Evolutionary conservation across 352 stramenopile genomes (phyloP).

Genomic region (Globisporangium yorkense): DNA sequence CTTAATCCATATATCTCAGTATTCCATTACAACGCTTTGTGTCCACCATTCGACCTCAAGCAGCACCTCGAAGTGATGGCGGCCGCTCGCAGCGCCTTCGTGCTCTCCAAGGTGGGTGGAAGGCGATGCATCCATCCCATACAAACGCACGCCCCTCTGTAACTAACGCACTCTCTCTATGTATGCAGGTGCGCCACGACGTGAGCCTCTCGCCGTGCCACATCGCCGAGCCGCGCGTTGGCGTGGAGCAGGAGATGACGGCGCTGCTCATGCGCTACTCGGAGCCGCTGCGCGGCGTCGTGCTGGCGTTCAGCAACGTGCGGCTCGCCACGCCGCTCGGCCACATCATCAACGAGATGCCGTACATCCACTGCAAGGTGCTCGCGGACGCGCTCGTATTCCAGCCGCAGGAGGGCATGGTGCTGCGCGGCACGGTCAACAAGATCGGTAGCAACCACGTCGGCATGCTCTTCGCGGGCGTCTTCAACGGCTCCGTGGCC

Average conservation of each 20-base stretch:
- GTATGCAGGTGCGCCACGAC: slow-evolving; percentile 40
- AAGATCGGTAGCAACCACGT: slow-evolving; percentile 87
- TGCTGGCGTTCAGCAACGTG: slow-evolving; percentile 70
- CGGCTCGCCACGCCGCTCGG: slow-evolving; percentile 47
- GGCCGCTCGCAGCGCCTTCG: too few species aligned
- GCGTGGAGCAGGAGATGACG: slow-evolving; percentile 73
- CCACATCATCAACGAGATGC: slow-evolving; percentile 81
- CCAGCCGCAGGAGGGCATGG: slow-evolving; percentile 58
- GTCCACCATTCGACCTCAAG: too few species aligned
- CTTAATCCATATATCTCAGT: too few species aligned
- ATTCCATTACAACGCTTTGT: slow-evolving; percentile 2
- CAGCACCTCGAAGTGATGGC: too few species aligned
- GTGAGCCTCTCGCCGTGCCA: slow-evolving; percentile 75
- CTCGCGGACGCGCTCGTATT: slow-evolving; percentile 69
- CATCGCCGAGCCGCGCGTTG: slow-evolving; percentile 51
- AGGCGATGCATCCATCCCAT: too few species aligned
- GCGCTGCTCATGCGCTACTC: slow-evolving; percentile 77
- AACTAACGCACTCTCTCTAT: too few species aligned
- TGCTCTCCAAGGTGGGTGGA: too few species aligned
- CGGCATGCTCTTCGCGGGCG: slow-evolving; percentile 72
- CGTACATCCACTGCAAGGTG: slow-evolving; percentile 80
- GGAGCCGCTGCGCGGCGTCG: slow-evolving; percentile 60
- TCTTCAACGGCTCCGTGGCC: slow-evolving; percentile 80
- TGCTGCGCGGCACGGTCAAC: slow-evolving; percentile 56
- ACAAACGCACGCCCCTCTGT: too few species aligned